These are phyloP conservation scores for Amaranthus cruentus DNA, from an alignment of 148 eudicot species.

Conservation along the genomic window DNA sequence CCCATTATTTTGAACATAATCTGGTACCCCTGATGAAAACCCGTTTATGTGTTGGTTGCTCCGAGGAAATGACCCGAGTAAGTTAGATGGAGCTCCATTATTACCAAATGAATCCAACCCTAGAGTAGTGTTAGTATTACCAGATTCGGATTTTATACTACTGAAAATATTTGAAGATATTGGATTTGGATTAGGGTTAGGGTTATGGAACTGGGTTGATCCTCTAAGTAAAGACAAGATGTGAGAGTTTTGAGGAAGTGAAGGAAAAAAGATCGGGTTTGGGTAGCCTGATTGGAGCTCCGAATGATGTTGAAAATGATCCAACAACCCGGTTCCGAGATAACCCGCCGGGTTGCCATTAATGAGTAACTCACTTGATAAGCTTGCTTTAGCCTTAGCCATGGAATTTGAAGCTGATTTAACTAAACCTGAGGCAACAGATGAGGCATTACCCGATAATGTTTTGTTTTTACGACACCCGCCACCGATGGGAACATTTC, in stretches of 20 bases:
- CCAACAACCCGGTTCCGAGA: constrained; percentile 30
- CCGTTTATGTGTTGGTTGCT: constrained; percentile 35
- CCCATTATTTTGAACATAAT: constrained; percentile 35
- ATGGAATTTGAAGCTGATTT: constrained; percentile 24
- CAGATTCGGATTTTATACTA: constrained; percentile 22
- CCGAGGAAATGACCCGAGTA: constrained; percentile 35
- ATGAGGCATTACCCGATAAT: constrained; percentile 11
- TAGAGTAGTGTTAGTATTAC: background rate
- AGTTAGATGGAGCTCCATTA: constrained; percentile 25
- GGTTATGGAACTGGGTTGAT: constrained; percentile 28
- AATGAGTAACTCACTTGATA: constrained; percentile 24
- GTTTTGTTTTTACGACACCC: constrained; percentile 72
- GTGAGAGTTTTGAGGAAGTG: constrained; percentile 42
- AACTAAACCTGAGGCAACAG: background rate
- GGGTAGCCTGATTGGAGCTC: constrained; percentile 20
- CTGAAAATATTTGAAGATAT: constrained; percentile 18
- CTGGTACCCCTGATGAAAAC: constrained; percentile 30
- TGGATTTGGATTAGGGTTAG: constrained; percentile 36
- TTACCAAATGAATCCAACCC: constrained; percentile 37
- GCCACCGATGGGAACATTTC: constrained; percentile 79
- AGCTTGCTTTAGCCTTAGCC: constrained; percentile 23
- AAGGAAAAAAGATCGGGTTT: constrained; percentile 44
- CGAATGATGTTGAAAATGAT: constrained; percentile 16
- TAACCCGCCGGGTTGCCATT: constrained; percentile 26
- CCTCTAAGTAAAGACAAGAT: constrained; percentile 56